These are phyloP conservation scores for Penicillium palitans DNA, from an alignment of 2,329 filamentous ascomycete genomes.

Conservation along the genomic window DNA sequence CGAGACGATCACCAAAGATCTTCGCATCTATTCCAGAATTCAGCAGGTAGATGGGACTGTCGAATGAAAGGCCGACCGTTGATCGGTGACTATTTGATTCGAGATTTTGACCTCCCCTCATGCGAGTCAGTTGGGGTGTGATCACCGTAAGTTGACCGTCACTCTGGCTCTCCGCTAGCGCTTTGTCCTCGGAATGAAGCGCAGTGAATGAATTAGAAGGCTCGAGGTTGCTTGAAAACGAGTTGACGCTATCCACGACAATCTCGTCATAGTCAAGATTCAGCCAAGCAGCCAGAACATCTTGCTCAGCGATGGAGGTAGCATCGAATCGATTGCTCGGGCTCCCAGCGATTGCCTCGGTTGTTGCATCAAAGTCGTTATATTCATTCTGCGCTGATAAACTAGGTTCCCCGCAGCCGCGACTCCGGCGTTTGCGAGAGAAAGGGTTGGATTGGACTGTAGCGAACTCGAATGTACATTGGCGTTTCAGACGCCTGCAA, in stretches of 20 bases:
- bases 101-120: neutral
- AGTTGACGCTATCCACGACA: neutral
- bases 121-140: neutral
- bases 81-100: neutral
- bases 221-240: neutral
- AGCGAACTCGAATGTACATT: slow-evolving; percentile 27
- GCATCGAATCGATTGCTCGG: neutral
- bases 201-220: neutral
- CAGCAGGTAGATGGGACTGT: slow-evolving; percentile 26
- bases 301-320: neutral
- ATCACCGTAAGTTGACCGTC: neutral
- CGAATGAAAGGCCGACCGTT: slow-evolving; percentile 12
- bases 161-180: neutral
- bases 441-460: slow-evolving; percentile 4
- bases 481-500: slow-evolving; percentile 21
- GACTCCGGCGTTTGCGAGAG: slow-evolving; percentile 3
- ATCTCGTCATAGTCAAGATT: slow-evolving; percentile 11
- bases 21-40: slow-evolving; percentile 23
- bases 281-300: slow-evolving; percentile 14
- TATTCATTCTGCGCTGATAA: neutral
- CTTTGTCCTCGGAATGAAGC: neutral
- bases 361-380: neutral
- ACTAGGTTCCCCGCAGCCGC: too few relatives aligned
- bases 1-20: slow-evolving; percentile 20
- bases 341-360: neutral